phyloP scores from a whole-genome alignment of 129 eudicot species.

The Heracleum sosnowskyi region DNA sequence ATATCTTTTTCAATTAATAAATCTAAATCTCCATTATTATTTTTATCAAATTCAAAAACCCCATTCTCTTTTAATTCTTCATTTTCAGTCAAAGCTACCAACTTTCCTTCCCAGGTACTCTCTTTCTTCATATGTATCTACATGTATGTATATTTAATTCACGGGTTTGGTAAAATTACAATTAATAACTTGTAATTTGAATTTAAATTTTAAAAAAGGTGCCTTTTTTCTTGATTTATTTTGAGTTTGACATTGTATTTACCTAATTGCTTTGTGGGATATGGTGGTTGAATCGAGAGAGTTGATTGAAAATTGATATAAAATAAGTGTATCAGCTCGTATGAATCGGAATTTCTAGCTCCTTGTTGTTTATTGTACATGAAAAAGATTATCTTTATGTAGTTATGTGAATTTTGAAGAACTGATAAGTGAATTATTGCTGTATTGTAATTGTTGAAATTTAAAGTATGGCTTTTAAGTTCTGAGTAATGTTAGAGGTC shows the following conservation, averaged over 20 bases:
- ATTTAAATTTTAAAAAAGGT: neutral
- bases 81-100: constrained; percentile 15
- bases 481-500: neutral
- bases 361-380: neutral
- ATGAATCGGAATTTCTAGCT: neutral
- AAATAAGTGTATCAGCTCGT: neutral
- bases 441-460: neutral
- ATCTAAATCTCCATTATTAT: constrained; percentile 3
- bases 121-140: neutral
- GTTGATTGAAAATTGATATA: neutral
- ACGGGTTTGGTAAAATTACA: neutral
- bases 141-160: neutral
- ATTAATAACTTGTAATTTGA: neutral
- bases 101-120: constrained; percentile 31
- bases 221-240: neutral
- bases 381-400: neutral
- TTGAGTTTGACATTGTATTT: neutral
- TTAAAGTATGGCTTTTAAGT: neutral
- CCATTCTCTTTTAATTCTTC: constrained; percentile 11
- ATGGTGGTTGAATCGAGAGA: neutral
- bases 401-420: neutral
- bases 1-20: constrained; percentile 15
- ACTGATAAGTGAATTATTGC: neutral
- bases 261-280: neutral
- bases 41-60: constrained; percentile 6